phyloP scores from a whole-genome alignment of 2,329 filamentous ascomycete species.

The Pochonia chlamydosporia region DNA sequence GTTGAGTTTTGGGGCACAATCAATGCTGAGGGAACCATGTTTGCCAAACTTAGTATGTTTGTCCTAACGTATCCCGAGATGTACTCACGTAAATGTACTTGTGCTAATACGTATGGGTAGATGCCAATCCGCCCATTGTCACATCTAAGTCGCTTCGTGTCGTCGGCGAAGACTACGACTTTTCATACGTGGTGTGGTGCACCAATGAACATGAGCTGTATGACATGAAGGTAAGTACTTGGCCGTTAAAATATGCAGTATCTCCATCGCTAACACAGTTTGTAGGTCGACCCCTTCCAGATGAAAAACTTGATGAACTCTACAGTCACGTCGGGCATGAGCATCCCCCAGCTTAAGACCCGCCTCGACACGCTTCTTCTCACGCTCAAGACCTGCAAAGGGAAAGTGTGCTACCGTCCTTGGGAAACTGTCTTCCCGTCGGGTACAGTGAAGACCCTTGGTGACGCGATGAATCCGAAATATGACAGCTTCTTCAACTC shows the following conservation, averaged over 20 bases:
- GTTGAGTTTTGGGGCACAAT: conserved; percentile 52
- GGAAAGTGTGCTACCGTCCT: conserved; percentile 44
- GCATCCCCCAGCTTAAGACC: conserved; percentile 33
- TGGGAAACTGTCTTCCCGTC: conserved; percentile 52
- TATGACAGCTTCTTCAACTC: conserved; percentile 48
- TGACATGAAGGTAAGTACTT: conserved; percentile 53
- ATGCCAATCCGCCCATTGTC: conserved; percentile 1
- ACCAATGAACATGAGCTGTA: conserved; percentile 63
- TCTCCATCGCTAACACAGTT: too few species aligned
- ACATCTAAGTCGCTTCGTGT: conserved; percentile 57
- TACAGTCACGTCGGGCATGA: conserved; percentile 17
- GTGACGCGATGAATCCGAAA: conserved; percentile 39
- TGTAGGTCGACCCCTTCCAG: conserved; percentile 48
- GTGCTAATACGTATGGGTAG: too few species aligned
- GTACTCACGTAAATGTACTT: too few species aligned
- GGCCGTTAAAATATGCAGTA: too few species aligned
- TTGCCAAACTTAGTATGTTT: conserved; percentile 11
- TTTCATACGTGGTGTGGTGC: conserved; percentile 60
- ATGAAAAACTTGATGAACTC: conserved; percentile 35
- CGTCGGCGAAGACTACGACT: conserved; percentile 46
- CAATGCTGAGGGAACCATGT: conserved; percentile 27
- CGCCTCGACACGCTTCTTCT: conserved; percentile 54
- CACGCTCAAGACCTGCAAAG: conserved; percentile 56
- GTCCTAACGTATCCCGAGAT: too few species aligned
- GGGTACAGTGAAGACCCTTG: conserved; percentile 43